Base-by-base conservation (phyloP, 2,329 filamentous ascomycete genomes). In the Neofusicoccum cordaticola region DNA sequence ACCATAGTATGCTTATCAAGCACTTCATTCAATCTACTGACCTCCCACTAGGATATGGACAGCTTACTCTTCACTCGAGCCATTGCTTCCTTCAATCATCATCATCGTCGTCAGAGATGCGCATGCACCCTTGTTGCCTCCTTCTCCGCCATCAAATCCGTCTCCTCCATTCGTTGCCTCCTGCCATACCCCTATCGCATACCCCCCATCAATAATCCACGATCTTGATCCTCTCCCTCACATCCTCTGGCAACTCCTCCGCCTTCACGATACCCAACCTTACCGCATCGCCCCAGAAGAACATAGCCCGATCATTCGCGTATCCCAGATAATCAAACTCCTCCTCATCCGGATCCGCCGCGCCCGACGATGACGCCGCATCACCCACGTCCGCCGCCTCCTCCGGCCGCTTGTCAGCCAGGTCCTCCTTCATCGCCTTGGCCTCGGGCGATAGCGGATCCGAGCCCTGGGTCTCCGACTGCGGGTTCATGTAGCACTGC, bases 321-420 rank as follows among this genome's bases (percentile, higher is more conserved):
- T 98, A 99, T 11, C 86, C 87, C 27, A 99, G 82, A 75, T 98
- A 99, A 77, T 99, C 93, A 73, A 98, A 99, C 72, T 92, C 91
- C 48, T 92, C 91, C 39, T 85, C 86, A 65, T 74, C 70, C 47
- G 27, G 27, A 31, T 72, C 73, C 56, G 68, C 69, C 62, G 68
- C 64, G 71, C 17, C 51, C 4, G 51, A 35, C 8, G 44, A 35
- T 15, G 34, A 41, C 4, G 8, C 73, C 1, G 66, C 70, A 42
- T 83, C 84, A 65, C 71, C 67, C 61, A 74, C 72, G 66, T 74
- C 70, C 51, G 71, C 72, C 63, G 68, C 68, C 62, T 68, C 64
- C 72, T 62, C 60, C 12, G 60, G 35, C 45, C 45, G n/a, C 19
- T 62, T 51, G 6, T 62, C 75, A 1, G 66, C 69, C 17, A 75